These are phyloP conservation scores for Carex myosuroides DNA, from an alignment of 176 grass and related monocot species.

Conservation along the genomic window DNA sequence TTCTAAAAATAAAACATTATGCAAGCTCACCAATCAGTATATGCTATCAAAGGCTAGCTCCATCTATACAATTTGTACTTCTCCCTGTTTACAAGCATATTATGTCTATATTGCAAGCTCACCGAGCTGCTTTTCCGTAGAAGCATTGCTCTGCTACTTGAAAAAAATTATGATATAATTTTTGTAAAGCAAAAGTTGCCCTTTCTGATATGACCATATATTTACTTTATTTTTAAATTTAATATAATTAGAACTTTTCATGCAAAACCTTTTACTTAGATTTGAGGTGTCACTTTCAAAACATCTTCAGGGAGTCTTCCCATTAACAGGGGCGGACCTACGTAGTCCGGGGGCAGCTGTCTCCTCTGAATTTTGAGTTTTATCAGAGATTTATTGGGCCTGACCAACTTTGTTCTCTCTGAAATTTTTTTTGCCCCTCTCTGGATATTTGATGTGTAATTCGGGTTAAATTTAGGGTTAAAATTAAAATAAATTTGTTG, in stretches of 20 bases:
- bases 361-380: no score
- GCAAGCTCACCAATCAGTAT: no score
- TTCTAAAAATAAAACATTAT: no score
- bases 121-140: background rate
- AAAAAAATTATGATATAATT: background rate
- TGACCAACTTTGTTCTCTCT: accelerated
- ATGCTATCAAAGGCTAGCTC: no score
- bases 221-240: background rate
- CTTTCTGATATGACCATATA: background rate
- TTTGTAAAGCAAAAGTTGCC: background rate
- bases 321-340: no score
- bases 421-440: no score
- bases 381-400: no score
- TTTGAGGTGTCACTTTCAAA: background rate
- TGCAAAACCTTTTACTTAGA: background rate
- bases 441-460: no score
- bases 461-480: no score
- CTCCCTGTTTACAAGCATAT: background rate
- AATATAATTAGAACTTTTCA: background rate
- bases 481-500: no score
- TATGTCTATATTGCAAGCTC: background rate
- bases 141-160: background rate
- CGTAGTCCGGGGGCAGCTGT: no score
- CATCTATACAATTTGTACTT: background rate
- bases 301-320: background rate